Conservation (phyloP, 78 protist genomes). For the Acrasis kona region DNA sequence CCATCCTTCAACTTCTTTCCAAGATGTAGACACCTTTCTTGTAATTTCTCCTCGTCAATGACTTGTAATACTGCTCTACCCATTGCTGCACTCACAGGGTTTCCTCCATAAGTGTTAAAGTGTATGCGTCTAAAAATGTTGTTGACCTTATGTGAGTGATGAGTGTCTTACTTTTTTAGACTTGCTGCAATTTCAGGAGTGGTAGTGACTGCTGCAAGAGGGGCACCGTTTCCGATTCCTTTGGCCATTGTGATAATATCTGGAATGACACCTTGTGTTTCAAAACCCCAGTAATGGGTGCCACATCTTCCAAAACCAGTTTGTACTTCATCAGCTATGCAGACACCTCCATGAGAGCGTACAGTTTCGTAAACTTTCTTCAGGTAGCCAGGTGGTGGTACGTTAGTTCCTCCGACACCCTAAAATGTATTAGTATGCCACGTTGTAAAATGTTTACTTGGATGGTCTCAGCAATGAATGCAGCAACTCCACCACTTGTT, state of each 20-base stretch:
- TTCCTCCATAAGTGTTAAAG: conserved; percentile 63
- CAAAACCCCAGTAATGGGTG: conserved; percentile 52
- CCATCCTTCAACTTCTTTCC: conserved; percentile 22
- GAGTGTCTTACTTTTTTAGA: conserved; percentile 53
- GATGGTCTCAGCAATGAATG: neutral
- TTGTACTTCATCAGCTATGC: conserved; percentile 50
- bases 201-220: conserved; percentile 69
- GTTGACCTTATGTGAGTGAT: too few relatives aligned
- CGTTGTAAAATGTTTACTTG: too few relatives aligned
- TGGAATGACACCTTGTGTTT: conserved; percentile 33
- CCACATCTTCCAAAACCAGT: conserved; percentile 81
- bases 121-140: neutral
- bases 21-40: conserved; percentile 6
- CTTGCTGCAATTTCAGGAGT: conserved; percentile 23
- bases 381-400: conserved; percentile 9
- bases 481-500: conserved; percentile 11
- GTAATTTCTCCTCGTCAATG: conserved; percentile 20
- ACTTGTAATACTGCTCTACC: conserved; percentile 28
- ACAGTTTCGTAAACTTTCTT: neutral
- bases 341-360: conserved; percentile 19
- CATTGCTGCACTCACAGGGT: conserved; percentile 47
- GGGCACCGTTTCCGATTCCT: conserved; percentile 72
- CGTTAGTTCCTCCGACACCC: conserved; percentile 22
- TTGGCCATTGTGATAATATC: conserved; percentile 73
- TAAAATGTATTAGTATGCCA: too few relatives aligned